Evolutionary conservation across 768 basidiomycete species (phyloP).

Genomic region (Arthromyces matolae): DNA sequence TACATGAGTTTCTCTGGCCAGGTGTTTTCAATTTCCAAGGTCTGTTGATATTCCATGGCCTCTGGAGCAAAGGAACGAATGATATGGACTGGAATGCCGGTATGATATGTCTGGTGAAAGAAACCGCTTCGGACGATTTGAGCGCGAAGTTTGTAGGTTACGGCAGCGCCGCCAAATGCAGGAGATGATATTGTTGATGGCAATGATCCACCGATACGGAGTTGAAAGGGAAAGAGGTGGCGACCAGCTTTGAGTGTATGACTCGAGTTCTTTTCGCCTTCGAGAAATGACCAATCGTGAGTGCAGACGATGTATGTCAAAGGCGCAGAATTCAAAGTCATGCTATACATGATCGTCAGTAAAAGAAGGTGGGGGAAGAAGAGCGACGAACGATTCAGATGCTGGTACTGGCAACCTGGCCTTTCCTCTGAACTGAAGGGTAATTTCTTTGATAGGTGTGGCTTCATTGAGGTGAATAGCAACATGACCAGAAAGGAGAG

Average conservation of each 20-base stretch:
- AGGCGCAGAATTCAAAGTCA: conserved; percentile 41
- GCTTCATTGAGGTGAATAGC: conserved; percentile 76
- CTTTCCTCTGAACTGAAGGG: conserved; percentile 81
- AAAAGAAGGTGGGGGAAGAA: conserved; percentile 5
- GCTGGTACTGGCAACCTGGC: conserved; percentile 60
- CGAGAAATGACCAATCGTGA: conserved; percentile 92
- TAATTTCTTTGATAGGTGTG: conserved; percentile 81
- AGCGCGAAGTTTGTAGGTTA: conserved; percentile 89
- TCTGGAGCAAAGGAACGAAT: conserved; percentile 73
- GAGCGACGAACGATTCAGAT: conserved; percentile 54
- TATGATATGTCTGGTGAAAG: conserved; percentile 59
- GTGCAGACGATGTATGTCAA: conserved; percentile 64
- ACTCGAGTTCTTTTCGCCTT: conserved; percentile 70
- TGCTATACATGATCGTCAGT: conserved; percentile 24
- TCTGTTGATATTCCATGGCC: conserved; percentile 93
- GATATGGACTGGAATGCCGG: conserved; percentile 58
- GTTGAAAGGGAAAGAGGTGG: conserved; percentile 89
- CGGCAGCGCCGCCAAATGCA: conserved; percentile 54
- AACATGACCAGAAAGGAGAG: conserved; percentile 76
- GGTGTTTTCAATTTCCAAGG: conserved; percentile 92
- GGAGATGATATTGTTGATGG: conserved; percentile 71
- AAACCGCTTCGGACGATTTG: conserved; percentile 76
- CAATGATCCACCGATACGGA: conserved; percentile 79
- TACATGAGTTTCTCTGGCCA: conserved; percentile 99
- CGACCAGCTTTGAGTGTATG: conserved; percentile 96